Conservation (phyloP, 2,329 filamentous ascomycete species). For the Penicillium thymicola region DNA sequence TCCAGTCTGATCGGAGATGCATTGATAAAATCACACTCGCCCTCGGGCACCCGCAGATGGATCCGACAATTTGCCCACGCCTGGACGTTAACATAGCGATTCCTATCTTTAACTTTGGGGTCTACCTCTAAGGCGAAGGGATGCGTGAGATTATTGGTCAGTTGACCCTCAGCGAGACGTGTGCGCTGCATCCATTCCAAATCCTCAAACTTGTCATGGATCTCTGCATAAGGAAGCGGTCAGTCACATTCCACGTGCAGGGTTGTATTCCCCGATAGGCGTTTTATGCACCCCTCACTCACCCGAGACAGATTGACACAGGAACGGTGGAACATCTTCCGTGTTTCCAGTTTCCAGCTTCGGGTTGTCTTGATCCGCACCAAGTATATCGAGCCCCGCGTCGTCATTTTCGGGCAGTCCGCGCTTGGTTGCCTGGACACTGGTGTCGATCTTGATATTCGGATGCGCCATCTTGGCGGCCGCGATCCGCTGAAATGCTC, state of each 20-base stretch:
- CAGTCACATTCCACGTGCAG: constrained; percentile 20
- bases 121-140: constrained; percentile 59
- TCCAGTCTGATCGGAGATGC: constrained; percentile 67
- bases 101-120: constrained; percentile 59
- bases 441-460: constrained; percentile 41
- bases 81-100: constrained; percentile 86
- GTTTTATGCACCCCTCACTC: constrained; percentile 24
- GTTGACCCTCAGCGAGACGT: constrained; percentile 49
- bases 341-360: constrained; percentile 29
- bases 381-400: constrained; percentile 27
- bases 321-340: constrained; percentile 37
- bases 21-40: constrained; percentile 75
- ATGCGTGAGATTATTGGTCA: constrained; percentile 47
- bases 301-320: constrained; percentile 40
- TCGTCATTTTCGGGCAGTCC: constrained; percentile 37
- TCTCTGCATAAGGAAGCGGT: constrained; percentile 43
- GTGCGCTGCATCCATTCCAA: constrained; percentile 59
- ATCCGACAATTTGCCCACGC: constrained; percentile 86
- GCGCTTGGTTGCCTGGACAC: constrained; percentile 39
- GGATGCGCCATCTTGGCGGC: constrained; percentile 43
- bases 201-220: constrained; percentile 59
- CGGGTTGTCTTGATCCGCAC: constrained; percentile 28
- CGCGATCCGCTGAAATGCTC: constrained; percentile 40
- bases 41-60: constrained; percentile 71
- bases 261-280: constrained; percentile 17